These are phyloP conservation scores for Elaeagnus macrophylla DNA, from an alignment of 306 rosid genomes.

Conservation along the genomic window DNA sequence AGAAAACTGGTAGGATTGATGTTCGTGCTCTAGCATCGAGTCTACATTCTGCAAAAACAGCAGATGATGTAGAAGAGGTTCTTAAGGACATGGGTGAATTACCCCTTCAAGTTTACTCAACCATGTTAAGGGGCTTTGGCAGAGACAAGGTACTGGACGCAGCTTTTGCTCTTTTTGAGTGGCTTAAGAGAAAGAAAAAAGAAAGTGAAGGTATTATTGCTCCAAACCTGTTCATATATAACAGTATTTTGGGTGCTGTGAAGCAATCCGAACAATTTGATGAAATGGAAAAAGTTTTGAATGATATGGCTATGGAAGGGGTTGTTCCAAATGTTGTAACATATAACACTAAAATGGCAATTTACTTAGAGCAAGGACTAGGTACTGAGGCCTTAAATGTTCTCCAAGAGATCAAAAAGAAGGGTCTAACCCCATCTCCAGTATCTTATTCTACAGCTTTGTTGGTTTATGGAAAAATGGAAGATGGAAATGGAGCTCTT, in stretches of 20 bases:
- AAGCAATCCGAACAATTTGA: slow-evolving; percentile 57
- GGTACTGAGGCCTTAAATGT: slow-evolving; percentile 45
- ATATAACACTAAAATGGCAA: slow-evolving; percentile 68
- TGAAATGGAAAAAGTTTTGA: slow-evolving; percentile 46
- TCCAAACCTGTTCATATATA: slow-evolving; percentile 73
- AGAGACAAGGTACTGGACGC: slow-evolving; percentile 58
- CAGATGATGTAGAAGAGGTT: slow-evolving; percentile 61
- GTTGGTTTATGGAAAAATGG: slow-evolving; percentile 64
- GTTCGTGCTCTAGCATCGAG: slow-evolving; percentile 54
- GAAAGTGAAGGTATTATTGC: slow-evolving; percentile 47
- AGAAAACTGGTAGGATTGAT: slow-evolving; percentile 35
- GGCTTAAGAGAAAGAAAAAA: slow-evolving; percentile 69
- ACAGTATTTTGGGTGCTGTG: slow-evolving; percentile 67
- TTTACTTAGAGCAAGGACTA: slow-evolving; percentile 61
- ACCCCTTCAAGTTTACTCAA: slow-evolving; percentile 79
- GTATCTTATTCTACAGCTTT: slow-evolving; percentile 70
- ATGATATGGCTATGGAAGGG: slow-evolving; percentile 59
- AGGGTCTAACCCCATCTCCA: slow-evolving; percentile 60
- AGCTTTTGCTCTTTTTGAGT: slow-evolving; percentile 57
- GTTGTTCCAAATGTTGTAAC: slow-evolving; percentile 62
- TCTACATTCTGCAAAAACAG: slow-evolving; percentile 52
- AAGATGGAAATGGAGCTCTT: slow-evolving; percentile 75
- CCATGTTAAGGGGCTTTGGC: slow-evolving; percentile 72
- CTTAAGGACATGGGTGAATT: slow-evolving; percentile 58
- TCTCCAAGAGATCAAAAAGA: slow-evolving; percentile 52